A percentile compares a stretch with the other conserved stretches of the same genome.
Conservation (phyloP, 164 flowering plant species). For the Vitis riparia region DNA sequence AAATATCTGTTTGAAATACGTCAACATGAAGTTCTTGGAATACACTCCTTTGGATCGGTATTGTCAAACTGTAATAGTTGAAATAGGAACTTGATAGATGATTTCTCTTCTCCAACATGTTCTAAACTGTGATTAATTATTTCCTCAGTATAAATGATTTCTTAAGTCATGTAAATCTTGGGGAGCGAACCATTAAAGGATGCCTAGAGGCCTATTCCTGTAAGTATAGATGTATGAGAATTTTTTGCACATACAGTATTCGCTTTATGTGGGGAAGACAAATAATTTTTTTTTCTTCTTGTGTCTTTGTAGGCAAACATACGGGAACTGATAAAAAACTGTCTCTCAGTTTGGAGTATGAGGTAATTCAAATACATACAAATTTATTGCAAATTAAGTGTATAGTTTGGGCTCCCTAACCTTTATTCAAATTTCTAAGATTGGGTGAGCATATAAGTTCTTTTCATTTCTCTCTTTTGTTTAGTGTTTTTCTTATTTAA, state of each 20-base stretch:
- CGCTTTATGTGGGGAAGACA: background rate
- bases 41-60: constrained; percentile 82
- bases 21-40: constrained; percentile 80
- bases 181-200: constrained; percentile 80
- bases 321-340: constrained; percentile 80
- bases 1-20: background rate
- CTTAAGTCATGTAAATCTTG: constrained; percentile 67
- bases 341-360: constrained; percentile 86
- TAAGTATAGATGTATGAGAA: constrained; percentile 28
- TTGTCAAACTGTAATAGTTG: background rate
- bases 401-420: too few species aligned
- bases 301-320: constrained; percentile 69
- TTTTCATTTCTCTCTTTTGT: too few species aligned
- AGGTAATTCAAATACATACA: constrained; percentile 44
- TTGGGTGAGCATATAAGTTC: too few species aligned
- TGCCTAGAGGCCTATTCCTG: constrained; percentile 92
- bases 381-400: too few species aligned
- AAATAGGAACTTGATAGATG: too few species aligned
- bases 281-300: constrained; percentile 3
- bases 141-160: constrained; percentile 72
- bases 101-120: too few species aligned
- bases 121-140: background rate
- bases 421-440: too few species aligned
- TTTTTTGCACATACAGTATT: background rate
- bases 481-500: background rate